These are phyloP conservation scores for Aureobasidium musti DNA, from an alignment of 2,329 filamentous ascomycete species.

Conservation along the genomic window DNA sequence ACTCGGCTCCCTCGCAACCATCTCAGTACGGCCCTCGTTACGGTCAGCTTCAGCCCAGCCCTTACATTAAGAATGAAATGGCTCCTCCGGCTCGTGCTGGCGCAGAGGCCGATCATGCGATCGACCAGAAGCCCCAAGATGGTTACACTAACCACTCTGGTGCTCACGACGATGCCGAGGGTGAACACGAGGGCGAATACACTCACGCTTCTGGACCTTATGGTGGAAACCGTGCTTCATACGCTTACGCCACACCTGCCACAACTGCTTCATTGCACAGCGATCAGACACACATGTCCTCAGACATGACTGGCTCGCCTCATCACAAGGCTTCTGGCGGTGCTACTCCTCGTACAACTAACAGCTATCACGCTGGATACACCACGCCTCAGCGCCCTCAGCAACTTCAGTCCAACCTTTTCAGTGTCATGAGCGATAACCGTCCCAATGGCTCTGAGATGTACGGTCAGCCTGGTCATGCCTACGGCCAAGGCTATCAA, in stretches of 20 bases:
- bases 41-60: slow-evolving; percentile 54
- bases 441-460: slow-evolving; percentile 65
- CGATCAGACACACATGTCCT: slow-evolving; percentile 74
- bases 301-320: slow-evolving; percentile 81
- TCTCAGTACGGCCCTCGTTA: slow-evolving; percentile 72
- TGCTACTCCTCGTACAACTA: slow-evolving; percentile 79
- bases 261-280: slow-evolving; percentile 59
- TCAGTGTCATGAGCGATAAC: slow-evolving; percentile 85
- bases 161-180: slow-evolving; percentile 38
- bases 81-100: slow-evolving; percentile 71
- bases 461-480: slow-evolving; percentile 57
- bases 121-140: slow-evolving; percentile 64
- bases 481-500: slow-evolving; percentile 60
- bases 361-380: slow-evolving; percentile 71
- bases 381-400: slow-evolving; percentile 73
- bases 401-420: slow-evolving; percentile 70
- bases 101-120: slow-evolving; percentile 62
- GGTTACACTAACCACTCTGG: slow-evolving; percentile 54
- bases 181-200: slow-evolving; percentile 68
- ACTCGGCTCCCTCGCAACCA: slow-evolving; percentile 66
- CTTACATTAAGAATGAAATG: slow-evolving; percentile 85
- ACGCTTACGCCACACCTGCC: slow-evolving; percentile 61
- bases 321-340: slow-evolving; percentile 79
- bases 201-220: slow-evolving; percentile 76
- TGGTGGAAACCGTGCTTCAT: slow-evolving; percentile 69